A percentile compares a stretch with the other conserved stretches of the same genome.
Conservation (phyloP, 1,284 basidiomycete genomes). For the Tranzscheliella williamsii region DNA sequence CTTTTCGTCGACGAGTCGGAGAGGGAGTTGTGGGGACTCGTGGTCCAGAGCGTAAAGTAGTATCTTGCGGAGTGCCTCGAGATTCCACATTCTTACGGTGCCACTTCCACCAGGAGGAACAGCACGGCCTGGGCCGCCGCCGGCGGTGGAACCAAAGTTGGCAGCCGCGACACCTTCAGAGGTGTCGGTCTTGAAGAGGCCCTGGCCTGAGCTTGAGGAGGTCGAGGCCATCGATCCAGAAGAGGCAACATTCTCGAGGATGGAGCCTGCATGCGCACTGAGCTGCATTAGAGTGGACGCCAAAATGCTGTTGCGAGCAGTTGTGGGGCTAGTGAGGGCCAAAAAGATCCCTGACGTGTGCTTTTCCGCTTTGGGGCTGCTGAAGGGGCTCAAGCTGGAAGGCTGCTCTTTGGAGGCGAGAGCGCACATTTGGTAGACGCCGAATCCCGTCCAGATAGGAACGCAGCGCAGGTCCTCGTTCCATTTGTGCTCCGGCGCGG, state of each 20-base stretch:
- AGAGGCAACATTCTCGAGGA: conserved; percentile 27
- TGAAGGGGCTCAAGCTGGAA: neutral
- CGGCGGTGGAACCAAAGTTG: conserved; percentile 37
- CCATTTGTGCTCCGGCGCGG: conserved; percentile 8
- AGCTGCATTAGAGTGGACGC: conserved; percentile 24
- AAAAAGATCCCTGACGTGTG: conserved; percentile 32
- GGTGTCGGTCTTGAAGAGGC: neutral
- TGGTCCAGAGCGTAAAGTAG: conserved; percentile 36
- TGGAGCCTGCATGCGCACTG: conserved; percentile 32
- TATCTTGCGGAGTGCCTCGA: conserved; percentile 41
- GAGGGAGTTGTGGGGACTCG: conserved; percentile 6
- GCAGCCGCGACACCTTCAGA: conserved; percentile 24
- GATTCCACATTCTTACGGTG: conserved; percentile 46
- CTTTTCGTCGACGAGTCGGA: conserved; percentile 16
- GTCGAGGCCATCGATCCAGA: conserved; percentile 2
- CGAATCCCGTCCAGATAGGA: conserved; percentile 39
- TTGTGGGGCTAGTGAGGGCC: conserved; percentile 29
- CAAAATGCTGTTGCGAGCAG: conserved; percentile 8
- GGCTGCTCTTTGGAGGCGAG: conserved; percentile 14
- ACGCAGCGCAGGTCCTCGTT: conserved; percentile 36
- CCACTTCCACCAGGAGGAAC: conserved; percentile 39
- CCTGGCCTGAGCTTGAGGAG: conserved; percentile 11
- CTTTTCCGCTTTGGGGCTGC: neutral
- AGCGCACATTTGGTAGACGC: conserved; percentile 42
- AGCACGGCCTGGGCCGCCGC: conserved; percentile 33